Evolutionary conservation across 176 grass and related monocot species (phyloP).

Genomic region (Bromus sterilis): DNA sequence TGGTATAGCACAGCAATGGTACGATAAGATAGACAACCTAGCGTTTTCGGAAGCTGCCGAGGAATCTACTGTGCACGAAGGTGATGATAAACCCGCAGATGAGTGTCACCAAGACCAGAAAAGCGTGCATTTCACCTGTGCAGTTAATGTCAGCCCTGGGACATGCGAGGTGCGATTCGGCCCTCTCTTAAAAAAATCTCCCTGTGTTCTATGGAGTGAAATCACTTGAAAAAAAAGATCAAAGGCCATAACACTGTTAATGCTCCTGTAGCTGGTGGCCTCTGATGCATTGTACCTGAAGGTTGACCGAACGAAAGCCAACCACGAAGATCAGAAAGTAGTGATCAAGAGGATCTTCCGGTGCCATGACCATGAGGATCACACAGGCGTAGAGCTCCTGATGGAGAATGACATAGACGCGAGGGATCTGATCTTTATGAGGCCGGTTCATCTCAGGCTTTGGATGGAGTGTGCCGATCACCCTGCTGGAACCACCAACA

Average conservation of each 20-base stretch:
- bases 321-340: slow-evolving; percentile 15
- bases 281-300: slow-evolving; percentile 62
- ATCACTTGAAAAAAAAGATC: not conserved
- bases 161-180: slow-evolving; percentile 57
- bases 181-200: not conserved
- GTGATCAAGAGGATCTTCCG: slow-evolving; percentile 33
- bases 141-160: slow-evolving; percentile 72
- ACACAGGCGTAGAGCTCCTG: slow-evolving; percentile 33
- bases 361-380: slow-evolving; percentile 16
- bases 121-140: slow-evolving; percentile 49
- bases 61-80: slow-evolving; percentile 24
- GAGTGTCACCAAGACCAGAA: slow-evolving; percentile 41
- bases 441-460: slow-evolving; percentile 57
- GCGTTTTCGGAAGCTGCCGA: slow-evolving; percentile 52
- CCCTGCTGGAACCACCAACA: slow-evolving; percentile 53
- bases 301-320: not conserved
- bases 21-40: slow-evolving; percentile 91
- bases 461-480: slow-evolving; percentile 62
- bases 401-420: slow-evolving; percentile 13
- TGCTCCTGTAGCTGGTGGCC: slow-evolving; percentile 55
- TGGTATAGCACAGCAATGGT: slow-evolving; percentile 86
- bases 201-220: not conserved
- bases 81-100: slow-evolving; percentile 12
- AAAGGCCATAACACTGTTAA: not conserved
- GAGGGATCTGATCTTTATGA: slow-evolving; percentile 49